Base-by-base conservation (phyloP, 805 yeast species). In the Blastobotrys attinorum region DNA sequence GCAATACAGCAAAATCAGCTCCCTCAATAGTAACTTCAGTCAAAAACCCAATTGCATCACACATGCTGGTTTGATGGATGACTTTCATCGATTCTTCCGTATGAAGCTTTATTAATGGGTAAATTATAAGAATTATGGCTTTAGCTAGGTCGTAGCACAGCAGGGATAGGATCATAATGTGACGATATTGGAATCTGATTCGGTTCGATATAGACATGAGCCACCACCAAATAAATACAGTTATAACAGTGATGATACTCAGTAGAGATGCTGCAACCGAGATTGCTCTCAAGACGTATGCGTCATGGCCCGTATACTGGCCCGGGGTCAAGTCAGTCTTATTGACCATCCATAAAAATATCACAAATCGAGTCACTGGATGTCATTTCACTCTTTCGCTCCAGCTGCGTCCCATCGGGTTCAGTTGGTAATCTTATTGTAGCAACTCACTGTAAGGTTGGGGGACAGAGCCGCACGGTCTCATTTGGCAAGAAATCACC, bases 1-100 rank as follows among this genome's bases (percentile, higher is more conserved):
- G 70, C 25, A 86, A 65, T 43, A 85, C 85, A 18, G 90, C 86
- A 22, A 85, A 58, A 61, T 88, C 97, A 1, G 87, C 85, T 18
- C 94, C 95, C 61, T 83, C 92, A 15, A 82, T 79, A 16, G 86
- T 71, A 37, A 79, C 70, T 1, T 88, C 83, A 0, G 94, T 81
- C 60, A 85, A 76, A 68, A 83, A 87, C 2, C 96, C 96, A 18
- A 82, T 70, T 1, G 76, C 75, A 53, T 79, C 75, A 51, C 81
- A 77, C 52, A 81, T 77, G n/a, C 56, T 58, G 29, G 67, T 61
- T 48, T 64, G 68, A 38, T 64, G 70, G 57, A 75, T 75, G 3
- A 73, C 58, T n/a, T 59, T 47, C 23, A 59, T 70, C 57, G 16
- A 74, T 54, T 2, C 76, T 72, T 34, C 80, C 1, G 76, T 55